Base-by-base conservation (phyloP, 1,139 yeast genomes). In the Petasospora fabianii region DNA sequence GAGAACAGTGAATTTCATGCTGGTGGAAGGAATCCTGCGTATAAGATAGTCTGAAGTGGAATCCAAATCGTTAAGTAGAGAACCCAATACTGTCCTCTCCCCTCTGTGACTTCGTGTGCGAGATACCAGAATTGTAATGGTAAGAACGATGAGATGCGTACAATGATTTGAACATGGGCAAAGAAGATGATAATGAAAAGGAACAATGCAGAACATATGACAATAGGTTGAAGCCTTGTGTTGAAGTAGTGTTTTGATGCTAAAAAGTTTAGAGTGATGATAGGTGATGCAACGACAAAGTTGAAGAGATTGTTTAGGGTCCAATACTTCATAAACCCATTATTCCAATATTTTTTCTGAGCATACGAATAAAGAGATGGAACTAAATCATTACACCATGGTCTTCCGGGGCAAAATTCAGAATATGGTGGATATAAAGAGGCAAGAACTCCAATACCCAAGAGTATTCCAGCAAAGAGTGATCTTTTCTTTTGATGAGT, bases 111-210 rank as follows among this genome's bases (percentile, higher is more conserved):
- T 42, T 57, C 42, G 41, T 65, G 64, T 1, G 84, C 80, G 24
- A 83, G 58, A 48, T 75, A 83, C 96, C 95, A 86, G 53, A 78
- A 73, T 39, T 77, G 73, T 8, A 84, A 57, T 0, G 97, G 97
- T 32, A 84, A 60, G 52, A 87, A 86, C 8, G 94, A 73, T 8
- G 82, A 75, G 5, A 90, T 74, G 38, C 98, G 69, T 34, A 85
- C 86, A 42, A 90, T 68, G 31, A 90, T 87, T 60, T 92, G 98
- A 28, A 83, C 84, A 58, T 92, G 92, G 77, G 94, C 84, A 48
- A 80, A 68, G 35, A 78, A 63, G 3, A 81, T 65, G 0, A 72
- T 51, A 0, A 53, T 38, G 16, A 75, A 62, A 3, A 77, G 61
- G 14, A 67, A 48, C 13, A 73, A 45, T 18, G 68, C 46, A 20